A percentile compares a stretch with the other conserved stretches of the same genome.
Evolutionary conservation across 2,329 filamentous ascomycete species (phyloP).

Genomic region (Tolypocladium paradoxum): DNA sequence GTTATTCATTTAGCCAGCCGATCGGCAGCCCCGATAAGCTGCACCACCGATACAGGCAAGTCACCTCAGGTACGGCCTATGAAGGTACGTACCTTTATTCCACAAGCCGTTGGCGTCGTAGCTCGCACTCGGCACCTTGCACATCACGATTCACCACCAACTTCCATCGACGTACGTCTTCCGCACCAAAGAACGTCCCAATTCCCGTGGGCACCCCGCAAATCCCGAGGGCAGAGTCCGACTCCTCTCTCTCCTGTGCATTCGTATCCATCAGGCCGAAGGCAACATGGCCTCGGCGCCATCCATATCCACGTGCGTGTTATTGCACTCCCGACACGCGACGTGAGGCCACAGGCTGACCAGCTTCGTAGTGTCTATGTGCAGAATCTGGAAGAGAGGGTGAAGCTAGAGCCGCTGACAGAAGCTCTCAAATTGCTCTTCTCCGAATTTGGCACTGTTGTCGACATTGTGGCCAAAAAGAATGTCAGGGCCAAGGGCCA

Average conservation of each 20-base stretch:
- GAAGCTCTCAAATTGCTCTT: conserved; percentile 69
- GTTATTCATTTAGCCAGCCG: not conserved
- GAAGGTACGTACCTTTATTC: no score
- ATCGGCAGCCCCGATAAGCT: no score
- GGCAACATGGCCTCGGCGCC: conserved; percentile 26
- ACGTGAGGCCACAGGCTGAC: conserved; percentile 27
- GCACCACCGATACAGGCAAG: no score
- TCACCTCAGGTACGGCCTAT: no score
- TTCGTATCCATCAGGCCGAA: not conserved
- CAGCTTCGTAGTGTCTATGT: conserved; percentile 46
- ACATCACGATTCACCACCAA: not conserved
- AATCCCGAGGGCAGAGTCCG: no score
- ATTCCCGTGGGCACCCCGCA: not conserved
- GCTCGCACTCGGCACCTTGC: not conserved
- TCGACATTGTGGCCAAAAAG: conserved; percentile 80
- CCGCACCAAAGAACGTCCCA: not conserved
- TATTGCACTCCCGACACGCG: conserved; percentile 58
- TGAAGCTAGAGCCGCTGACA: conserved; percentile 70
- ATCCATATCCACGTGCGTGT: conserved; percentile 59
- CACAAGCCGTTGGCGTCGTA: no score
- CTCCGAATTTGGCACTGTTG: conserved; percentile 73
- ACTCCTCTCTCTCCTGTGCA: not conserved
- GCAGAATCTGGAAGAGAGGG: conserved; percentile 84
- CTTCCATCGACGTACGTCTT: not conserved
- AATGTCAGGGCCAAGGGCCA: conserved; percentile 91